These are phyloP conservation scores for Dichomitus squalens DNA, from an alignment of 1,284 basidiomycete species.

Conservation along the genomic window DNA sequence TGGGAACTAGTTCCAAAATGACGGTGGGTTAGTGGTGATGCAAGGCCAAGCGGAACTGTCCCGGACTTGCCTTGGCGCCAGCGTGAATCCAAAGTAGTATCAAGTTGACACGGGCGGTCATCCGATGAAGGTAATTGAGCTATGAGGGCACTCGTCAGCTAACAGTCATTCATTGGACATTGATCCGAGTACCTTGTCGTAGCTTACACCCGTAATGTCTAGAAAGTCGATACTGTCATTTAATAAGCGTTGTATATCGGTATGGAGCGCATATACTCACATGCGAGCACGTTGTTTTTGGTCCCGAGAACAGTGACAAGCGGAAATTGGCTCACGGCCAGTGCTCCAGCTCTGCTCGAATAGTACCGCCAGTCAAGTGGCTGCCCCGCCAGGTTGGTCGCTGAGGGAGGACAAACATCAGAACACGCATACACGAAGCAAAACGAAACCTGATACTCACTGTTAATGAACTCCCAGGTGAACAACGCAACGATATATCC, in stretches of 20 bases:
- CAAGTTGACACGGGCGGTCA: conserved; percentile 47
- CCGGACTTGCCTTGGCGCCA: conserved; percentile 38
- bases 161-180: not conserved
- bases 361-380: conserved; percentile 43
- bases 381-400: conserved; percentile 36
- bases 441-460: conserved; percentile 34
- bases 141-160: conserved; percentile 17
- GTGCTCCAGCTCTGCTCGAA: conserved; percentile 49
- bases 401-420: conserved; percentile 29
- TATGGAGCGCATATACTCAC: conserved; percentile 36
- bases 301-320: conserved; percentile 64
- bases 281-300: conserved; percentile 63
- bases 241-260: conserved; percentile 21
- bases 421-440: not conserved
- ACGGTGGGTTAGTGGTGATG: not conserved
- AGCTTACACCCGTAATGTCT: conserved; percentile 58
- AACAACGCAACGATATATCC: conserved; percentile 51
- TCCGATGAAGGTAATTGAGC: conserved; percentile 56
- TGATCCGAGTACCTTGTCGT: conserved; percentile 46
- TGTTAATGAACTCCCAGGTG: conserved; percentile 49
- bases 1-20: not conserved
- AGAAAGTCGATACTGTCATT: too few relatives aligned
- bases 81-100: conserved; percentile 53
- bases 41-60: too few relatives aligned
- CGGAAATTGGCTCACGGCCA: conserved; percentile 59